These are phyloP conservation scores for Rhodotorula diobovata DNA, from an alignment of 768 basidiomycete genomes.

Conservation along the genomic window DNA sequence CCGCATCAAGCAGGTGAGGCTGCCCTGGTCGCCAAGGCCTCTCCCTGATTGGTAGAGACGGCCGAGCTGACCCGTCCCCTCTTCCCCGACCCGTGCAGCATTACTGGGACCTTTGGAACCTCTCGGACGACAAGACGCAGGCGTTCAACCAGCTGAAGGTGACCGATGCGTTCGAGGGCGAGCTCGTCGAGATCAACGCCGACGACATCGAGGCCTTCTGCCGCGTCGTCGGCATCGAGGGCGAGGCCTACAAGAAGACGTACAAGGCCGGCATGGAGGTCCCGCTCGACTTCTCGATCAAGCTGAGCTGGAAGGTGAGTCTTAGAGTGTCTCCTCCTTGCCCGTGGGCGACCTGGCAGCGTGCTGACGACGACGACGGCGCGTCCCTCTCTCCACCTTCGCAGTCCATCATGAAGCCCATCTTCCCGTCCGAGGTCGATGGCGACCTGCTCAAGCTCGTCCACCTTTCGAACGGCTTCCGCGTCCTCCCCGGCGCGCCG, in stretches of 20 bases:
- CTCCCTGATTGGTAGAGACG: not conserved
- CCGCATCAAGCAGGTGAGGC: slow-evolving; percentile 62
- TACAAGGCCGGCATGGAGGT: slow-evolving; percentile 68
- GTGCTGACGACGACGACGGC: too few relatives aligned
- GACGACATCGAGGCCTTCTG: slow-evolving; percentile 81
- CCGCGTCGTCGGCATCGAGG: slow-evolving; percentile 85
- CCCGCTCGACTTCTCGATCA: slow-evolving; percentile 98
- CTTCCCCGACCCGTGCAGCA: slow-evolving; percentile 53
- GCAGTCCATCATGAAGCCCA: slow-evolving; percentile 97
- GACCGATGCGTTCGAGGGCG: slow-evolving; percentile 75
- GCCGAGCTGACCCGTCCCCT: not conserved
- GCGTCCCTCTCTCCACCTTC: not conserved
- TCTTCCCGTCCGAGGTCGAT: slow-evolving; percentile 86
- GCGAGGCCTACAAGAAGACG: slow-evolving; percentile 77
- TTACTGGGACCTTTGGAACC: slow-evolving; percentile 98
- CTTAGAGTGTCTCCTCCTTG: not conserved
- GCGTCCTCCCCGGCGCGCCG: slow-evolving; percentile 69
- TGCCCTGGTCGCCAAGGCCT: too few relatives aligned
- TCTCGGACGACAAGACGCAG: slow-evolving; percentile 59
- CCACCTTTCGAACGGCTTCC: slow-evolving; percentile 95
- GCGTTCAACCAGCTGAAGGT: slow-evolving; percentile 71
- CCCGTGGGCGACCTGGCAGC: not conserved
- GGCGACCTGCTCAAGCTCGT: slow-evolving; percentile 94
- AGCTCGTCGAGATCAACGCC: slow-evolving; percentile 70
- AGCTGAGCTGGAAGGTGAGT: slow-evolving; percentile 93